Evolutionary conservation across 192 early-diverging fungal genomes (phyloP), one percentile per base, ranked within the genome.

Genomic region (Gaertneriomyces sp.): DNA sequence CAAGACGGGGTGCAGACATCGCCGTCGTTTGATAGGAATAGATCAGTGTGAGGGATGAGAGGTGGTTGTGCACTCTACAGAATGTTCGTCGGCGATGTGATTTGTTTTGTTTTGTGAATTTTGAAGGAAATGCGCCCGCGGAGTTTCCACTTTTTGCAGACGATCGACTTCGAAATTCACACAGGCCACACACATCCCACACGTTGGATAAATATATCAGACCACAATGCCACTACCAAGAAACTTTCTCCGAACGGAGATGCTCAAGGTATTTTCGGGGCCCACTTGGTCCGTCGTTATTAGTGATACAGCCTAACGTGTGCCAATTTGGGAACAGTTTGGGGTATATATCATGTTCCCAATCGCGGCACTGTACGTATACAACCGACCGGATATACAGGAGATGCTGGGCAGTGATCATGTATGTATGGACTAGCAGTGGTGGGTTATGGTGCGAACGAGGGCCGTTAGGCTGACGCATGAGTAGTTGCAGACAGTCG

Each of bases 271-370:
- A 68, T 11, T 5, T 9, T 10, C 52, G 0, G 14, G 12, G 16
- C 50, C 12, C 46, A 45, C 11, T 11, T 16, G 41, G 14, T 40
- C 6, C 14, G 17, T 42, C 41, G 33, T 49, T 4, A 11, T 9
- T 2, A 12, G 16, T 0, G n/a, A 40, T 11, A 33, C 20, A 20
- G 7, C 53, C 38, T 17, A 20, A 33, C 25, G 0, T 49, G 17
- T 25, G 4, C 47, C 25, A 16, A n/a, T 42, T 38, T 6, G 50
- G n/a, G 38, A 5, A 49, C 39, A 69, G 68, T 69, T 69, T 33
- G 68, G 68, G 11, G 33, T 69, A 10, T 69, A 69, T 45, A 61
- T 69, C 45, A 40, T 69, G 20, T 69, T 69, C 53, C 68, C 68
- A 6, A 41, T 69, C 53, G 68, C 60, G 2, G 53, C 56, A 10